Conservation (phyloP, 2,329 filamentous ascomycete genomes). For the Nakataea oryzae region DNA sequence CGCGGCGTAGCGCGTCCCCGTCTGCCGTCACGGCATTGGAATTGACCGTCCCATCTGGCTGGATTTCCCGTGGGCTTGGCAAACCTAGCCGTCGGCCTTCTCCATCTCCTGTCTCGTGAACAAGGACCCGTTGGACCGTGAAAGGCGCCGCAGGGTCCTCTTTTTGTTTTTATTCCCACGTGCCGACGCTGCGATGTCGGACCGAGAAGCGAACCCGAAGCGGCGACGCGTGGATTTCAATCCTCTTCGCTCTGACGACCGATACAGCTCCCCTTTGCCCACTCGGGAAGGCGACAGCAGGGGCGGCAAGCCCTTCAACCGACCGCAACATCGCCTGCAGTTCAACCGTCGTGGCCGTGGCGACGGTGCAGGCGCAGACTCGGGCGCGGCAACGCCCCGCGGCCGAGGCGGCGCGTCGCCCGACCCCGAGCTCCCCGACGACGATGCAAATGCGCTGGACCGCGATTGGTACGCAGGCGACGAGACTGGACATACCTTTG, state of each 20-base stretch:
- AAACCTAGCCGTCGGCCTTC: not conserved
- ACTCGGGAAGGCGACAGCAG: not conserved
- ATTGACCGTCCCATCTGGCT: not conserved
- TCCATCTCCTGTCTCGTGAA: not conserved
- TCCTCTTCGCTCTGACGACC: conserved; percentile 39
- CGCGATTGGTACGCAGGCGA: conserved; percentile 90
- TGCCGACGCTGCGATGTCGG: not conserved
- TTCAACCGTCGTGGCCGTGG: conserved; percentile 14
- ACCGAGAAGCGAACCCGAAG: conserved; percentile 31
- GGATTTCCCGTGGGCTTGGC: not conserved
- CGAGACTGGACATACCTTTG: conserved; percentile 72
- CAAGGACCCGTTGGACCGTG: not conserved
- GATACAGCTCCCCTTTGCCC: conserved; percentile 39
- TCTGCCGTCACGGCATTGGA: not conserved
- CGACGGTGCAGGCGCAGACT: conserved; percentile 16
- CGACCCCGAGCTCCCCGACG: conserved; percentile 49
- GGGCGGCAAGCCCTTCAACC: not conserved
- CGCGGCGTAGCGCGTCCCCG: not conserved
- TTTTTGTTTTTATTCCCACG: not conserved
- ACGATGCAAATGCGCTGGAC: conserved; percentile 68
- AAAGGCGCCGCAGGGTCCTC: no score
- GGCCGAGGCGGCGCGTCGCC: conserved; percentile 19
- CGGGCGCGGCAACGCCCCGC: conserved; percentile 4
- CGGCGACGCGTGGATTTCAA: conserved; percentile 56
- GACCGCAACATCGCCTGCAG: conserved; percentile 1